Evolutionary conservation across 2,329 filamentous ascomycete genomes (phyloP).

Genomic region (Colletotrichum melonis): DNA sequence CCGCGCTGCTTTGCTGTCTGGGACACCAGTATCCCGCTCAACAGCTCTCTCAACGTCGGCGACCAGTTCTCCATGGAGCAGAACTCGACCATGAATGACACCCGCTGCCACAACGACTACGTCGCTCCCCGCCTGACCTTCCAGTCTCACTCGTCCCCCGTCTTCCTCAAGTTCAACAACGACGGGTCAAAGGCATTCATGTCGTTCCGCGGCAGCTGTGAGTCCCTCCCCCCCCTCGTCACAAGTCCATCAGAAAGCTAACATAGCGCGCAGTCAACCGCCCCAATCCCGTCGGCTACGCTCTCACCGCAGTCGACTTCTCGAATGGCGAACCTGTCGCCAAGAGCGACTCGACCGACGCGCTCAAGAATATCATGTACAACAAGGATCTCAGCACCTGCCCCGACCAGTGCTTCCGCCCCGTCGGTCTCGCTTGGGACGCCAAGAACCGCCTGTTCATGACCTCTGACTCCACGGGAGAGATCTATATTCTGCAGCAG

Average conservation of each 20-base stretch:
- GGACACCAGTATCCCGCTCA: slow-evolving; percentile 60
- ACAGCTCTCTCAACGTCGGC: slow-evolving; percentile 55
- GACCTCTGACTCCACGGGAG: slow-evolving; percentile 71
- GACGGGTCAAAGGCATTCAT: slow-evolving; percentile 71
- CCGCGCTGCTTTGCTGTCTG: slow-evolving; percentile 69
- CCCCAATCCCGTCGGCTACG: slow-evolving; percentile 58
- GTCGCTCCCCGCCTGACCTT: slow-evolving; percentile 67
- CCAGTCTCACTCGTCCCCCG: slow-evolving; percentile 75
- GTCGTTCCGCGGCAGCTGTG: slow-evolving; percentile 79
- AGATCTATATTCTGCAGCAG: slow-evolving; percentile 68
- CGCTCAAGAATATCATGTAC: slow-evolving; percentile 63
- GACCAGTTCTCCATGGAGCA: slow-evolving; percentile 60
- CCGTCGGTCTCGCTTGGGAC: slow-evolving; percentile 68
- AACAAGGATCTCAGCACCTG: slow-evolving; percentile 66
- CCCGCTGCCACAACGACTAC: slow-evolving; percentile 54
- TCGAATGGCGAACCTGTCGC: slow-evolving; percentile 54
- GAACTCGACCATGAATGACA: slow-evolving; percentile 53
- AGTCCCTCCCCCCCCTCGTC: slow-evolving; percentile 35
- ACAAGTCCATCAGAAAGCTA: neutral
- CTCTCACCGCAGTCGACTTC: slow-evolving; percentile 55
- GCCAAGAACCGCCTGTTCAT: slow-evolving; percentile 67
- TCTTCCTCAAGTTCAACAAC: slow-evolving; percentile 76
- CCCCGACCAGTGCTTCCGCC: slow-evolving; percentile 69
- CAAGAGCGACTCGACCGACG: slow-evolving; percentile 54
- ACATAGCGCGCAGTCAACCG: slow-evolving; percentile 50